A percentile compares a stretch with the other conserved stretches of the same genome.
Conservation (phyloP, 768 basidiomycete genomes). For the Rhodotorula graminis region DNA sequence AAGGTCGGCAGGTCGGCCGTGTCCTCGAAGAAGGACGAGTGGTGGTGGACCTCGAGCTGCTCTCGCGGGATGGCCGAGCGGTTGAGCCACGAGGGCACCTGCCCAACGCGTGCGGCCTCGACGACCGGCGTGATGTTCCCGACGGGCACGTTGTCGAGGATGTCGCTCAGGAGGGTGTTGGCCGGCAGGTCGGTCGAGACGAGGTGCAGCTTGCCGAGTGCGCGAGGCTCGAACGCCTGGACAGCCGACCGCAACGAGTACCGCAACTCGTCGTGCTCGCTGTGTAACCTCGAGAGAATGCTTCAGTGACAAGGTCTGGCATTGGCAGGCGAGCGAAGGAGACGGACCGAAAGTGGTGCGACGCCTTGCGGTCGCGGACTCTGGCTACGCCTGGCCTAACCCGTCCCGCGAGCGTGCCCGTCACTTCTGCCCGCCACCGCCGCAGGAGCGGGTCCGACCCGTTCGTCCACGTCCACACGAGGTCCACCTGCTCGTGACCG, state of each 20-base stretch:
- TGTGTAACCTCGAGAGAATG: background rate
- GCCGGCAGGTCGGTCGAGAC: slow-evolving; percentile 20
- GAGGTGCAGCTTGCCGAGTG: slow-evolving; percentile 17
- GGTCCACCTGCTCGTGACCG: slow-evolving; percentile 7
- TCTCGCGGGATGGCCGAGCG: background rate
- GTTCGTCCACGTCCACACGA: slow-evolving; percentile 41
- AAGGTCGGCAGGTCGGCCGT: slow-evolving; percentile 21
- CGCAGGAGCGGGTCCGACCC: slow-evolving; percentile 26
- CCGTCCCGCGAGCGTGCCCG: slow-evolving; percentile 7
- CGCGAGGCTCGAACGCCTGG: slow-evolving; percentile 6
- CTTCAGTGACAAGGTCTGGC: background rate
- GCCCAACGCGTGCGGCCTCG: slow-evolving; percentile 34
- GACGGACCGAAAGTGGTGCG: slow-evolving; percentile 25
- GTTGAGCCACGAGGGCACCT: slow-evolving; percentile 50
- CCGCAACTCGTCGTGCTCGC: slow-evolving; percentile 43
- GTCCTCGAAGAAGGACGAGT: slow-evolving; percentile 14
- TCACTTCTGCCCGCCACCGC: slow-evolving; percentile 7
- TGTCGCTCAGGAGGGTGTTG: background rate
- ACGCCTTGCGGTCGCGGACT: background rate
- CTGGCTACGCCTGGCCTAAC: background rate
- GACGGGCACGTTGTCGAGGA: background rate
- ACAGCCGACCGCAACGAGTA: slow-evolving; percentile 42
- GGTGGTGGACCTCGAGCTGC: background rate
- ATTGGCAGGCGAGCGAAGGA: background rate
- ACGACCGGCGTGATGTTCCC: background rate